Evolutionary conservation across 1,284 basidiomycete species (phyloP).

Genomic region (Cryptococcus wingfieldii): DNA sequence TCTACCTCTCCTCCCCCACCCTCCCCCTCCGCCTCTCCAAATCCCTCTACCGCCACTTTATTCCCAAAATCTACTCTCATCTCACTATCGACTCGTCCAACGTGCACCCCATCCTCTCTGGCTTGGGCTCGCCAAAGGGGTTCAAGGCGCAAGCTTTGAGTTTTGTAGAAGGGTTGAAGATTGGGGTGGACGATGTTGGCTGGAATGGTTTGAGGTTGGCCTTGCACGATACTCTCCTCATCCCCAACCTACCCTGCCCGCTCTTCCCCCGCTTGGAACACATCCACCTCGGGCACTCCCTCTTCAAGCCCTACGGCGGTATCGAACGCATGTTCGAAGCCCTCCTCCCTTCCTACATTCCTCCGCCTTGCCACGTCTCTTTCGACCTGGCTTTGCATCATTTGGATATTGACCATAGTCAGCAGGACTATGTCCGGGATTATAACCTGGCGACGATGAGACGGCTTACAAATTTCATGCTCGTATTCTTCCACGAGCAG

Average conservation of each 20-base stretch:
- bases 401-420: background rate
- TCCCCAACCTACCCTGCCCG: background rate
- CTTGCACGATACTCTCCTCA: background rate
- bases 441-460: background rate
- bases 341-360: background rate
- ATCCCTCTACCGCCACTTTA: constrained; percentile 3
- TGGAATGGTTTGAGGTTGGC: background rate
- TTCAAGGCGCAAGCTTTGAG: background rate
- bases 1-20: constrained; percentile 1
- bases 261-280: background rate
- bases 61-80: constrained; percentile 4
- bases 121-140: background rate
- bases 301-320: background rate
- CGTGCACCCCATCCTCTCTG: background rate
- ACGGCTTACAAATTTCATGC: background rate
- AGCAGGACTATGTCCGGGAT: background rate
- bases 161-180: background rate
- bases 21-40: constrained; percentile 1
- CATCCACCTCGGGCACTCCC: background rate
- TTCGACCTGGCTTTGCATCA: background rate
- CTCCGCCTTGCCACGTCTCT: background rate
- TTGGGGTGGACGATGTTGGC: background rate
- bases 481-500: background rate
- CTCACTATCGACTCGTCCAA: background rate
- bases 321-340: background rate